phyloP scores from a whole-genome alignment of 2,329 filamentous ascomycete genomes.

The Botrytis hyacinthi region DNA sequence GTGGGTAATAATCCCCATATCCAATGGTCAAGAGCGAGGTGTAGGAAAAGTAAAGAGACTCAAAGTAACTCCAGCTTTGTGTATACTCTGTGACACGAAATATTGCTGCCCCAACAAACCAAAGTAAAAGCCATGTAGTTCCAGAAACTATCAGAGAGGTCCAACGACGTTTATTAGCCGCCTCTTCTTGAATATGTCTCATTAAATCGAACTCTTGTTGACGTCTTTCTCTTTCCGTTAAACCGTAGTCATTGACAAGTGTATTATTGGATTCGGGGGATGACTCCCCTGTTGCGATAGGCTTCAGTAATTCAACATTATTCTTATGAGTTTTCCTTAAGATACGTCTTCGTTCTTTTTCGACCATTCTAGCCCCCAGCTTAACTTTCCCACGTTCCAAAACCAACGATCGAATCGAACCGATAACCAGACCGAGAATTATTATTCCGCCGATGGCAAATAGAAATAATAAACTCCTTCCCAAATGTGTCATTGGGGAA shows the following conservation, averaged over 20 bases:
- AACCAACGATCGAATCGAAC: constrained; percentile 68
- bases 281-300: constrained; percentile 33
- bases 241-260: background rate
- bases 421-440: constrained; percentile 79
- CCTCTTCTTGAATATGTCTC: constrained; percentile 71
- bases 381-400: constrained; percentile 56
- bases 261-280: background rate
- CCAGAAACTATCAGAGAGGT: constrained; percentile 67
- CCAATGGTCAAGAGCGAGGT: constrained; percentile 81
- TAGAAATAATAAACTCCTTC: constrained; percentile 73
- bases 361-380: constrained; percentile 56
- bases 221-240: constrained; percentile 57
- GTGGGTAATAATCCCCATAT: constrained; percentile 76
- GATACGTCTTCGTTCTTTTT: constrained; percentile 54
- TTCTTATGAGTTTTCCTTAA: constrained; percentile 49
- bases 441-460: constrained; percentile 82
- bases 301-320: constrained; percentile 49
- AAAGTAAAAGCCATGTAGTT: constrained; percentile 68
- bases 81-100: constrained; percentile 57
- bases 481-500: constrained; percentile 49
- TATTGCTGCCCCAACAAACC: constrained; percentile 75
- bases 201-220: constrained; percentile 75
- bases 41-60: constrained; percentile 83
- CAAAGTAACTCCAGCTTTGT: constrained; percentile 70
- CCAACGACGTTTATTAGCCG: constrained; percentile 69